Evolutionary conservation across 192 early-diverging fungal species (phyloP).

Genomic region (Podila horticola): DNA sequence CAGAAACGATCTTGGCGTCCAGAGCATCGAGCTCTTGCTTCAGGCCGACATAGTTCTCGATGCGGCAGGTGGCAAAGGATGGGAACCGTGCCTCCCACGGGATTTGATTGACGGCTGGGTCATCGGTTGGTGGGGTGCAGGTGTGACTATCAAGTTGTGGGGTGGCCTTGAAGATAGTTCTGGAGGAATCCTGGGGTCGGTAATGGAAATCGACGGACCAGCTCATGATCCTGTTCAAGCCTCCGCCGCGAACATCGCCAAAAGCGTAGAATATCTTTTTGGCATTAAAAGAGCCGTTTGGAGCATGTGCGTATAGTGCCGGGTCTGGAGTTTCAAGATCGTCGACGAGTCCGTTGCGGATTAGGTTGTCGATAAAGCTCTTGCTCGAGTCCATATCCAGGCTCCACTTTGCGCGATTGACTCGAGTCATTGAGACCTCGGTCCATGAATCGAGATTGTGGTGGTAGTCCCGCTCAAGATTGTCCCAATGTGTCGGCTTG

Average conservation of each 20-base stretch:
- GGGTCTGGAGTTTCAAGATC: background rate
- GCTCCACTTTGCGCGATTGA: slow-evolving; percentile 7
- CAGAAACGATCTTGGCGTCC: slow-evolving; percentile 5
- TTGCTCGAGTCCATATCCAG: slow-evolving; percentile 1
- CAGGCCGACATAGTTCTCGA: slow-evolving; percentile 34
- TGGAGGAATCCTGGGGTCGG: background rate
- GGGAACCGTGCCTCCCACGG: slow-evolving; percentile 28
- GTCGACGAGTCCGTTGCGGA: slow-evolving; percentile 27
- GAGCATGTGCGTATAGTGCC: background rate
- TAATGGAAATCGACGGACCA: slow-evolving; percentile 28
- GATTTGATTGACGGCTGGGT: slow-evolving; percentile 2
- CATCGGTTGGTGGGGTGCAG: slow-evolving; percentile 13
- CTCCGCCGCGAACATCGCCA: slow-evolving; percentile 29
- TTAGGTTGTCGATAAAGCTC: slow-evolving; percentile 16
- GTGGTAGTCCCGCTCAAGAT: background rate
- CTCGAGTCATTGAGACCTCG: background rate
- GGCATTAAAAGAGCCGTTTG: background rate
- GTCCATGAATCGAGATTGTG: background rate
- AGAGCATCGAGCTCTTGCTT: slow-evolving; percentile 13
- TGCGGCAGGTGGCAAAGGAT: slow-evolving; percentile 21
- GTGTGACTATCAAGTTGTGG: background rate
- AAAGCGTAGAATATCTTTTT: slow-evolving; percentile 12
- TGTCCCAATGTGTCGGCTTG: background rate
- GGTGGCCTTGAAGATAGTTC: background rate
- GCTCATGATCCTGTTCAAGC: slow-evolving; percentile 13